A percentile compares a stretch with the other conserved stretches of the same genome.
These are phyloP conservation scores for Alisma plantagoaquatica DNA, from an alignment of 106 monocot genomes.

Conservation along the genomic window DNA sequence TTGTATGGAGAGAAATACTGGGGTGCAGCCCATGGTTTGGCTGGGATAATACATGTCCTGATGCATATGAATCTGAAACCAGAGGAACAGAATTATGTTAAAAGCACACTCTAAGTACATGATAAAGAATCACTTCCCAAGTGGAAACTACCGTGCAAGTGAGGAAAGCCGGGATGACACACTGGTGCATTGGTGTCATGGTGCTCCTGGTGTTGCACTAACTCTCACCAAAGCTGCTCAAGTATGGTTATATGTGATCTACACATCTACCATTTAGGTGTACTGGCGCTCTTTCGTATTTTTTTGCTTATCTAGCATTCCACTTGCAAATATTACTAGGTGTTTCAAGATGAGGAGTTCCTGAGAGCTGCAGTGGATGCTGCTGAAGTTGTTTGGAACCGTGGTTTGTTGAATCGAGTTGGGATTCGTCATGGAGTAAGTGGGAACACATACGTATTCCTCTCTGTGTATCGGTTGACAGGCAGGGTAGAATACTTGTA, in stretches of 20 bases:
- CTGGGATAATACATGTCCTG: constrained; percentile 91
- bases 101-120: constrained; percentile 47
- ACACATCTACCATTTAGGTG: too few species aligned
- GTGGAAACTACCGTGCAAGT: constrained; percentile 72
- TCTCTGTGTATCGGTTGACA: constrained; percentile 48
- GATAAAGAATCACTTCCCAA: constrained; percentile 54
- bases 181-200: too few species aligned
- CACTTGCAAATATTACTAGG: too few species aligned
- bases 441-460: too few species aligned
- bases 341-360: constrained; percentile 46
- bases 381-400: too few species aligned
- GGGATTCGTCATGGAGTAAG: constrained; percentile 84
- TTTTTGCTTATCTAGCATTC: too few species aligned
- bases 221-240: constrained; percentile 58
- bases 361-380: constrained; percentile 43
- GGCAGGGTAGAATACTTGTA: too few species aligned
- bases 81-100: constrained; percentile 58
- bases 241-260: too few species aligned
- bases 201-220: too few species aligned
- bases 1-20: constrained; percentile 81
- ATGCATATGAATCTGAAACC: too few species aligned
- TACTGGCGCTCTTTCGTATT: too few species aligned
- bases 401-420: constrained; percentile 60
- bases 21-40: constrained; percentile 85
- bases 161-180: constrained; percentile 75